Percentiles rank a stretch among this genome's conserved stretches.
Evolutionary conservation across 208 protist species (phyloP).

Genomic region (Crithidia expoeki): DNA sequence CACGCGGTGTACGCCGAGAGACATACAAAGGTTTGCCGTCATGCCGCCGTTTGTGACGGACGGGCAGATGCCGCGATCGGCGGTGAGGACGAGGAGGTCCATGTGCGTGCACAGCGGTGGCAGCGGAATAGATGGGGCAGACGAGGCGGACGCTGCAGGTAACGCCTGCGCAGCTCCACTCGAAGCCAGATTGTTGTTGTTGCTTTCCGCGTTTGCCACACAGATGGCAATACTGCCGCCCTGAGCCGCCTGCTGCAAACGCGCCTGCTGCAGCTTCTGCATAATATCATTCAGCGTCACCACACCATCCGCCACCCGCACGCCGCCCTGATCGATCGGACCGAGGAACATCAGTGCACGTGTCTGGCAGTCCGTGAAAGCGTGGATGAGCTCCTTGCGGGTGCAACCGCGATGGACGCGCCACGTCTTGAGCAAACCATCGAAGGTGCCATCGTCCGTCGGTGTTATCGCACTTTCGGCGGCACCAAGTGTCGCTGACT

Average conservation of each 20-base stretch:
- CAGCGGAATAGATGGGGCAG: constrained; percentile 10
- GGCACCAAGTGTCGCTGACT: not conserved
- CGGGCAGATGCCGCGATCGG: constrained; percentile 42
- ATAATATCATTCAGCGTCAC: constrained; percentile 53
- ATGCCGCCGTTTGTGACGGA: constrained; percentile 47
- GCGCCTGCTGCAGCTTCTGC: constrained; percentile 19
- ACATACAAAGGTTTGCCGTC: constrained; percentile 62
- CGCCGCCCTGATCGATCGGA: constrained; percentile 40
- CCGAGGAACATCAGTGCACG: constrained; percentile 66
- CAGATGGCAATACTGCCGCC: not conserved
- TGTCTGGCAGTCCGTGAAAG: constrained; percentile 46
- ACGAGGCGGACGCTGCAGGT: not conserved
- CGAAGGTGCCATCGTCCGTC: constrained; percentile 24
- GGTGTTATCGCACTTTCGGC: not conserved
- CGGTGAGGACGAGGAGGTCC: constrained; percentile 66
- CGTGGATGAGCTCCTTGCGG: constrained; percentile 77
- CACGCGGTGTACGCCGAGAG: constrained; percentile 68
- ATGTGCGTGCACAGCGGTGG: constrained; percentile 40
- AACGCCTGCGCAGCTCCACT: constrained; percentile 1
- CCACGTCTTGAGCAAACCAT: constrained; percentile 41
- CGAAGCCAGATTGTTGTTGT: not conserved
- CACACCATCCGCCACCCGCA: constrained; percentile 75
- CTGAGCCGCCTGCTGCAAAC: constrained; percentile 7
- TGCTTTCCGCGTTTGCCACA: not conserved
- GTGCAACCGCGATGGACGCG: constrained; percentile 69